Percentiles rank a stretch among this genome's conserved stretches.
Evolutionary conservation across 108 stramenopile species (phyloP).

Genomic region (Skeletonema tropicum): DNA sequence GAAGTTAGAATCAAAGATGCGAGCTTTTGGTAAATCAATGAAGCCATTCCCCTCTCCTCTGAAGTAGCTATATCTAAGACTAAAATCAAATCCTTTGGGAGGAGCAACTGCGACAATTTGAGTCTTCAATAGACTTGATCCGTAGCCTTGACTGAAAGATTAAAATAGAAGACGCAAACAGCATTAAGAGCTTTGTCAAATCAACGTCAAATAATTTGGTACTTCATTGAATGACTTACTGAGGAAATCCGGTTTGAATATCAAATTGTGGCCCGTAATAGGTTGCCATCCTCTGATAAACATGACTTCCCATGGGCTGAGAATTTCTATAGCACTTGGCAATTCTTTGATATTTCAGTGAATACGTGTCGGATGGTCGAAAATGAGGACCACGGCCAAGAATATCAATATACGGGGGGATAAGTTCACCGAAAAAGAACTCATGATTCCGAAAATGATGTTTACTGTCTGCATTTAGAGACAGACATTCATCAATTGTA

Average conservation of each 20-base stretch:
- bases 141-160: conserved; percentile 61
- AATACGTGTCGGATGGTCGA: conserved; percentile 56
- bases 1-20: conserved; percentile 67
- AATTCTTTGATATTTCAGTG: conserved; percentile 53
- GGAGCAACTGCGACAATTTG: conserved; percentile 46
- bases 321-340: conserved; percentile 82
- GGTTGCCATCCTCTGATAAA: conserved; percentile 77
- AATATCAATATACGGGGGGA: conserved; percentile 83
- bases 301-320: conserved; percentile 64
- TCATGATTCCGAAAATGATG: conserved; percentile 20
- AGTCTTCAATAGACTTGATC: conserved; percentile 32
- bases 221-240: conserved; percentile 13
- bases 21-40: conserved; percentile 72
- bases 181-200: background rate
- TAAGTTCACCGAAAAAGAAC: conserved; percentile 80
- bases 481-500: conserved; percentile 73
- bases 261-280: conserved; percentile 88
- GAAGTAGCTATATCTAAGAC: conserved; percentile 39
- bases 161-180: background rate
- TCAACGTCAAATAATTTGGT: background rate
- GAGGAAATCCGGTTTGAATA: conserved; percentile 72
- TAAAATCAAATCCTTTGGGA: conserved; percentile 32
- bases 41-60: conserved; percentile 51
- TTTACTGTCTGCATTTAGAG: conserved; percentile 54
- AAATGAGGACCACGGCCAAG: conserved; percentile 76